Percentiles rank a stretch among this genome's conserved stretches.
Evolutionary conservation across 2,329 filamentous ascomycete species (phyloP).

Genomic region (Proliferodiscus dingleyae): DNA sequence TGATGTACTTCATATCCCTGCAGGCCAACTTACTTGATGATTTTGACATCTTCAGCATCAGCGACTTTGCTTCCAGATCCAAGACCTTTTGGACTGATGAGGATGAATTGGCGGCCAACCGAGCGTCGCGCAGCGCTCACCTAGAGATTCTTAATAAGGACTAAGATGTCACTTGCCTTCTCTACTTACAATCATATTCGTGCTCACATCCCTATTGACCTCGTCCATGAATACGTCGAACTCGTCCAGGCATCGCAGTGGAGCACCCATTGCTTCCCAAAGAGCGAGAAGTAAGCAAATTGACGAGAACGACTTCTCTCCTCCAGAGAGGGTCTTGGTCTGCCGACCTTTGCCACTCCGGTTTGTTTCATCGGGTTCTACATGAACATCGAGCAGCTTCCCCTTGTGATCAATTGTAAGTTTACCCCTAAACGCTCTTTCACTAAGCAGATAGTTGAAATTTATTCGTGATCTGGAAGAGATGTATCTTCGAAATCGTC

Average conservation of each 20-base stretch:
- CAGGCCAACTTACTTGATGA: constrained; percentile 59
- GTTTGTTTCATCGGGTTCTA: constrained; percentile 66
- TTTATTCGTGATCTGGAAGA: constrained; percentile 79
- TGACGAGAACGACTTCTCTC: constrained; percentile 96
- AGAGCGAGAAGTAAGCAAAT: constrained; percentile 89
- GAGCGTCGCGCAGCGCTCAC: constrained; percentile 79
- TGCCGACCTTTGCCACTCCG: constrained; percentile 67
- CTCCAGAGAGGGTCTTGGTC: constrained; percentile 89
- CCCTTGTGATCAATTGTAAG: constrained; percentile 71
- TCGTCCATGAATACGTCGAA: constrained; percentile 99
- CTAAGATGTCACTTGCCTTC: constrained; percentile 3
- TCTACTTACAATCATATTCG: constrained; percentile 77
- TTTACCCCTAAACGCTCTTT: constrained; percentile 81
- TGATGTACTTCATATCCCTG: neutral
- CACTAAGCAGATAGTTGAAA: constrained; percentile 83
- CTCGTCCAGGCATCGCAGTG: constrained; percentile 90
- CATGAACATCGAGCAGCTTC: constrained; percentile 72
- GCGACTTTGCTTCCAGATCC: constrained; percentile 49
- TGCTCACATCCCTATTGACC: constrained; percentile 88
- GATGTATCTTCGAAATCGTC: constrained; percentile 76
- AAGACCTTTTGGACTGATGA: constrained; percentile 92
- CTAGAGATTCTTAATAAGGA: constrained; percentile 38
- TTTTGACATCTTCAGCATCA: constrained; percentile 66
- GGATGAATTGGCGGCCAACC: constrained; percentile 88
- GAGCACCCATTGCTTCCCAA: constrained; percentile 98